Conservation (phyloP, 208 protist species). For the Phytomonas francai region DNA sequence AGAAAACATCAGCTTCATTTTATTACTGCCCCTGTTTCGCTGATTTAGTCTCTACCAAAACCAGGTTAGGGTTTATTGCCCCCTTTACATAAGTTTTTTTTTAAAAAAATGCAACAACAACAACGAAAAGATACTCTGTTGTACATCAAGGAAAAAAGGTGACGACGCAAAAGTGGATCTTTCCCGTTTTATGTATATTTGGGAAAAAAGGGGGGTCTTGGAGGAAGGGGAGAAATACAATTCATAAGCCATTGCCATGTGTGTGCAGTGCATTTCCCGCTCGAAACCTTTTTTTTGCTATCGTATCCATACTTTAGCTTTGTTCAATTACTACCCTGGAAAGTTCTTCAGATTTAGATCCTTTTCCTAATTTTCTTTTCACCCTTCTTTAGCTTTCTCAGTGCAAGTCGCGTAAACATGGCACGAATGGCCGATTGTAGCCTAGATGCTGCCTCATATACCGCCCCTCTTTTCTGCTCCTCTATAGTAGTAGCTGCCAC, state of each 20-base stretch:
- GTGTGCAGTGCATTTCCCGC: neutral
- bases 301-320: neutral
- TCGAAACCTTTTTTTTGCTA: neutral
- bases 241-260: neutral
- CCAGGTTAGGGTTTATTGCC: neutral
- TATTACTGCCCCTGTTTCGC: neutral
- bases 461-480: constrained; percentile 30
- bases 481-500: constrained; percentile 21
- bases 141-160: neutral
- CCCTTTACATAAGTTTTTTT: neutral
- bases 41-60: neutral
- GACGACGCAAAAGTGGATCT: neutral
- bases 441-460: constrained; percentile 68
- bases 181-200: neutral
- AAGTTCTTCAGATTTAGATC: neutral
- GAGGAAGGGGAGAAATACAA: neutral
- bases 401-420: constrained; percentile 67
- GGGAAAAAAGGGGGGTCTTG: neutral
- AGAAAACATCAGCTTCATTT: neutral
- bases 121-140: neutral
- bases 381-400: constrained; percentile 70
- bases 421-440: constrained; percentile 75
- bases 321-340: neutral
- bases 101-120: neutral
- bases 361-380: constrained; percentile 29